Conservation (phyloP, 2,329 filamentous ascomycete genomes). For the Penicillium sp. region DNA sequence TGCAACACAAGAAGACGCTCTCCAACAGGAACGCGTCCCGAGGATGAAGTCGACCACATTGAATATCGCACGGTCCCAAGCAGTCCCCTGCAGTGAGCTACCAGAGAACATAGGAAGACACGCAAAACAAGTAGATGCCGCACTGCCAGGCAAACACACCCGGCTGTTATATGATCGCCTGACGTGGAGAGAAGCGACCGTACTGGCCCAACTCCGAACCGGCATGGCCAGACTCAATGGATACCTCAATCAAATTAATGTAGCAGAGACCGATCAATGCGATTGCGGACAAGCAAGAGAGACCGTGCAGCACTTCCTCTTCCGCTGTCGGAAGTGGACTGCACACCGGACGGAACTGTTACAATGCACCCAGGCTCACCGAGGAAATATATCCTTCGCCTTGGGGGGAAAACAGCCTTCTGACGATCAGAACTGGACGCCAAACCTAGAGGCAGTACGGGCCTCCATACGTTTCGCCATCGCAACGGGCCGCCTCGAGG, state of each 20-base stretch:
- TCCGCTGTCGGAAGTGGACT: slow-evolving; percentile 3
- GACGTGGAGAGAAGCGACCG: not conserved
- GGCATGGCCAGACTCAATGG: no score
- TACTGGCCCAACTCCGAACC: no score
- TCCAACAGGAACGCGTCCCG: slow-evolving; percentile 12
- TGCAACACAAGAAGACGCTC: slow-evolving; percentile 20
- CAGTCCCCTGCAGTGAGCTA: slow-evolving; percentile 16
- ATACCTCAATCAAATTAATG: no score
- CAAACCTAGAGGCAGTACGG: slow-evolving; percentile 31
- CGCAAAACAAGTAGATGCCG: slow-evolving; percentile 24
- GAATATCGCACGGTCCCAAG: slow-evolving; percentile 25
- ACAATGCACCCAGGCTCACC: slow-evolving; percentile 5
- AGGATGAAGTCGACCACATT: slow-evolving; percentile 30
- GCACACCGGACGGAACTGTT: slow-evolving; percentile 1
- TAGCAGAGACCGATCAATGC: no score
- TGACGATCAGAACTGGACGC: slow-evolving; percentile 28
- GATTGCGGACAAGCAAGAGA: no score
- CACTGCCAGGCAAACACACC: slow-evolving; percentile 32
- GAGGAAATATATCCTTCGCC: slow-evolving; percentile 4
- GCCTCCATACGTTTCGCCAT: slow-evolving; percentile 34
- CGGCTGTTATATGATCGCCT: slow-evolving; percentile 24
- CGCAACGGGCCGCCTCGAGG: slow-evolving; percentile 27
- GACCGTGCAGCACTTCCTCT: not conserved
- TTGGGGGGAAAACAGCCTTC: not conserved
- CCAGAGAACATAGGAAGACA: slow-evolving; percentile 27